Percentiles rank a stretch among this genome's conserved stretches.
These are phyloP conservation scores for Erythrobasidium hasegawianum DNA, from an alignment of 1,284 basidiomycete genomes.

Conservation along the genomic window DNA sequence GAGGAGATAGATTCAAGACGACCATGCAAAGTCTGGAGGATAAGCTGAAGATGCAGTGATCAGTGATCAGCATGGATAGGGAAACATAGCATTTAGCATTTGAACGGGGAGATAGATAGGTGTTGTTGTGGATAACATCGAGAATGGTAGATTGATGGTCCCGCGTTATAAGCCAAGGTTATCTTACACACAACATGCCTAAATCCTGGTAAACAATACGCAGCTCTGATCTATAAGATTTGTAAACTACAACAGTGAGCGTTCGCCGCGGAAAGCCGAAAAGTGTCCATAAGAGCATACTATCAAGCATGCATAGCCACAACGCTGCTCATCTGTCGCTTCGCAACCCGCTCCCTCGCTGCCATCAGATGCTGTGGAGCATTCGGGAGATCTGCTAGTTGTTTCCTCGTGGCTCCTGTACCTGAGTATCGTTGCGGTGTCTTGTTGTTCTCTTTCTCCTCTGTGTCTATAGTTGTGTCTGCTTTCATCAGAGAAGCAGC, in stretches of 20 bases:
- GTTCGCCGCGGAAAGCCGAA: too few relatives aligned
- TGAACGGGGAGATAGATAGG: too few relatives aligned
- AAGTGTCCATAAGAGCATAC: background rate
- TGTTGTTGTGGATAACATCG: too few relatives aligned
- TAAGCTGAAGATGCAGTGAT: slow-evolving; percentile 8
- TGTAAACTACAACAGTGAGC: too few relatives aligned
- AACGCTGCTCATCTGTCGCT: background rate
- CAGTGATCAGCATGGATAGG: background rate
- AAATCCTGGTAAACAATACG: too few relatives aligned
- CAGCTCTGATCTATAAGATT: too few relatives aligned
- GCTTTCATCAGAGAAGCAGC: too few relatives aligned
- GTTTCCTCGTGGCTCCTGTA: background rate
- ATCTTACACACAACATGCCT: too few relatives aligned
- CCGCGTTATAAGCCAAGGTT: too few relatives aligned
- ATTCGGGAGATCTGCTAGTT: background rate
- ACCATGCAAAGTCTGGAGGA: slow-evolving; percentile 21
- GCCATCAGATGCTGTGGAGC: background rate
- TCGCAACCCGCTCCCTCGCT: background rate
- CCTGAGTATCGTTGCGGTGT: background rate
- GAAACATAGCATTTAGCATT: too few relatives aligned
- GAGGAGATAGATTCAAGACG: slow-evolving; percentile 18
- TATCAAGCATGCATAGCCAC: slow-evolving; percentile 3
- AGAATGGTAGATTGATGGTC: too few relatives aligned
- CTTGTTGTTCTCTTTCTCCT: background rate
- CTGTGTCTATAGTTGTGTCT: background rate